phyloP scores from a whole-genome alignment of 176 grass and related monocot species.

The Cymbopogon citratus region DNA sequence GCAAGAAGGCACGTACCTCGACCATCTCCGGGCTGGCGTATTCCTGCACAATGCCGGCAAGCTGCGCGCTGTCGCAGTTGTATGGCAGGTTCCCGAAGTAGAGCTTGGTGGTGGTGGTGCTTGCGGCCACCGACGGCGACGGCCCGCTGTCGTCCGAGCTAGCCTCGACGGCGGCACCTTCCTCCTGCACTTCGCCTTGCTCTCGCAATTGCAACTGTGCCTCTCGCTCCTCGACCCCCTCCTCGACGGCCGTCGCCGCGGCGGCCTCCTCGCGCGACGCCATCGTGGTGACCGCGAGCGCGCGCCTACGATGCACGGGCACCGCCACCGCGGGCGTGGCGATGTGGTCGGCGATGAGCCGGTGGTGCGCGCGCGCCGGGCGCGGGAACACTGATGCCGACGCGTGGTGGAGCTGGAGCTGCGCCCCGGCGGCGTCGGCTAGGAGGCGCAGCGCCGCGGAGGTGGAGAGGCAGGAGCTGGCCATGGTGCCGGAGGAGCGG shows the following conservation, averaged over 20 bases:
- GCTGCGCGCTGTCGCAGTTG: constrained; percentile 86
- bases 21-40: constrained; percentile 85
- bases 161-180: background rate
- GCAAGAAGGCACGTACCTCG: constrained; percentile 50
- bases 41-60: constrained; percentile 84
- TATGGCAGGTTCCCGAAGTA: constrained; percentile 96
- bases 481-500: constrained; percentile 17
- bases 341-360: background rate
- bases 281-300: background rate
- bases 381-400: background rate
- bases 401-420: constrained; percentile 17
- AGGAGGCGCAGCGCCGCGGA: constrained; percentile 30
- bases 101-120: constrained; percentile 47
- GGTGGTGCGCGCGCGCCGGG: constrained; percentile 1
- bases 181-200: constrained; percentile 19
- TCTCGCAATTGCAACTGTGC: constrained; percentile 28
- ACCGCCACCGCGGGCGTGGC: background rate
- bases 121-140: background rate
- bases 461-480: constrained; percentile 57
- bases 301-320: background rate
- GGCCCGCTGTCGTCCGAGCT: background rate
- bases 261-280: constrained; percentile 62
- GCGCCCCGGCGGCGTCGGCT: constrained; percentile 4
- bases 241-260: constrained; percentile 37
- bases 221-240: background rate